phyloP scores from a whole-genome alignment of 768 basidiomycete species.

The Sporobolomyces phaffii region DNA sequence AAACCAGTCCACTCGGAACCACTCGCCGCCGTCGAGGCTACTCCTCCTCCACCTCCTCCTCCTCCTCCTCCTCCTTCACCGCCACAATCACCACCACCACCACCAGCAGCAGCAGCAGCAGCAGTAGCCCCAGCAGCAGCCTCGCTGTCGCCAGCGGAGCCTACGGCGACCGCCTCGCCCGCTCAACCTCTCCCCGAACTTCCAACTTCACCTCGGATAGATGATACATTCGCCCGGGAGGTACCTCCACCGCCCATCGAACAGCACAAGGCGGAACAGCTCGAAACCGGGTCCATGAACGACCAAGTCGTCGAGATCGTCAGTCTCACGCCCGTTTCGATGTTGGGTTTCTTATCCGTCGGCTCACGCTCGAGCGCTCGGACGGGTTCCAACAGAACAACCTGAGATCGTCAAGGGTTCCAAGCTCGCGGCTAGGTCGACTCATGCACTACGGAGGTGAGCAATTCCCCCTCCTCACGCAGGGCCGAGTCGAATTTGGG shows the following conservation, averaged over 20 bases:
- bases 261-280: no score
- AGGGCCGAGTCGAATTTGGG: no score
- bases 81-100: background rate
- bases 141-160: no score
- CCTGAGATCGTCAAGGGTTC: conserved; percentile 64
- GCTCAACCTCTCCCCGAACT: no score
- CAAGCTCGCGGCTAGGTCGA: conserved; percentile 79
- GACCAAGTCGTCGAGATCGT: background rate
- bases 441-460: conserved; percentile 89
- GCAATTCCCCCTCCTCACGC: background rate
- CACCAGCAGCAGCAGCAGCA: background rate
- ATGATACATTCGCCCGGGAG: no score
- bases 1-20: background rate
- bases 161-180: no score
- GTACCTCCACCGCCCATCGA: no score
- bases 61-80: background rate
- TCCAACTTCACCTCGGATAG: no score
- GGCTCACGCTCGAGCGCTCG: background rate
- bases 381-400: background rate
- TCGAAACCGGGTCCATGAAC: no score
- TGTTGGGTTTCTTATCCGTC: no score
- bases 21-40: background rate
- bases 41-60: background rate
- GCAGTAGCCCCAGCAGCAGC: background rate
- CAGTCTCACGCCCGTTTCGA: no score